Conservation (phyloP, 768 basidiomycete genomes). For the Hortiboletus campestris region DNA sequence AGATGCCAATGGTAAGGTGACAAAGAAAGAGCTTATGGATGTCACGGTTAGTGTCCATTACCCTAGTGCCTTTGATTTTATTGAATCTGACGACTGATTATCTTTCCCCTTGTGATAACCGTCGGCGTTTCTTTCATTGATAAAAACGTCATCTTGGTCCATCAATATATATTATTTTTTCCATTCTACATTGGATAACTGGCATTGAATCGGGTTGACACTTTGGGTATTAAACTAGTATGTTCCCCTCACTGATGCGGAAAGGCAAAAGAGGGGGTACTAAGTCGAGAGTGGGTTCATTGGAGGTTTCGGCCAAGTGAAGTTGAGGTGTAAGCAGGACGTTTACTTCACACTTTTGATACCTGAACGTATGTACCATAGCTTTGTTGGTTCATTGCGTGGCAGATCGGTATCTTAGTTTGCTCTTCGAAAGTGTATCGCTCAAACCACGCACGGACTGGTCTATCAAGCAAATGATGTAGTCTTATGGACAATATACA, state of each 20-base stretch:
- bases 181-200: background rate
- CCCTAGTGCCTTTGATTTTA: constrained; percentile 5
- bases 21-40: constrained; percentile 65
- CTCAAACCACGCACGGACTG: background rate
- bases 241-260: constrained; percentile 65
- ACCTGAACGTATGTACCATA: background rate
- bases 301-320: background rate
- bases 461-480: background rate
- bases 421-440: background rate
- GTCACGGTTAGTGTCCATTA: constrained; percentile 59
- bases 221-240: constrained; percentile 40
- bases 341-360: too few relatives aligned
- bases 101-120: background rate
- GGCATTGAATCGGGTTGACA: background rate
- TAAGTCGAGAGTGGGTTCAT: constrained; percentile 2
- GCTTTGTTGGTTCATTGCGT: background rate
- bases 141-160: background rate
- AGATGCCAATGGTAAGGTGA: constrained; percentile 63
- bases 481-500: background rate
- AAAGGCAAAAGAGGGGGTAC: constrained; percentile 38
- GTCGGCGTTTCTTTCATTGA: background rate
- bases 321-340: too few relatives aligned
- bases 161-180: background rate
- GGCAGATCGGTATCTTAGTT: background rate
- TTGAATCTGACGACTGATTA: constrained; percentile 13